phyloP scores from a whole-genome alignment of 306 rosid genomes.

The Malus asiatica region DNA sequence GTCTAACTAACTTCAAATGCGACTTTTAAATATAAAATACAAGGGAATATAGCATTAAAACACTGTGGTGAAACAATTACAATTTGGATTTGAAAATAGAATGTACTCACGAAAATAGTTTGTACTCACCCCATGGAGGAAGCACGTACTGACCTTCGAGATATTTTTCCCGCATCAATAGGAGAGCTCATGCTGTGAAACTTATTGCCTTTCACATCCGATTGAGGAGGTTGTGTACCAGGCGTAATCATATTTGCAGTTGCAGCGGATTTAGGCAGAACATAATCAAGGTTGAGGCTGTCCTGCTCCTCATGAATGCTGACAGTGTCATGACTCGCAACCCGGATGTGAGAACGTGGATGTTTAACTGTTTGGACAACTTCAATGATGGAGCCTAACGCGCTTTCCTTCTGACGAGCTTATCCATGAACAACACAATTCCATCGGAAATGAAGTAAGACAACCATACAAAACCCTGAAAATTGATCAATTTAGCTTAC shows the following conservation, averaged over 20 bases:
- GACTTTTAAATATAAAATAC: not conserved
- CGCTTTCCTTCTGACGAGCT: constrained; percentile 89
- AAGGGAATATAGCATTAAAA: not conserved
- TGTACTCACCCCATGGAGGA: constrained; percentile 47
- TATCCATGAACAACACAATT: constrained; percentile 31
- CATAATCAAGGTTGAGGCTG: constrained; percentile 38
- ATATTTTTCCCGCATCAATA: constrained; percentile 30
- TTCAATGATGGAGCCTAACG: constrained; percentile 71
- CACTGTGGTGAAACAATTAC: not conserved
- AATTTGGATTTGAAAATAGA: constrained; percentile 1
- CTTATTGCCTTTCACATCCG: constrained; percentile 21
- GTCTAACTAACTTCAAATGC: not conserved
- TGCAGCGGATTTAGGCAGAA: constrained; percentile 50
- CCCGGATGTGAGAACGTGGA: constrained; percentile 39
- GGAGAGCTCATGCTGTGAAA: constrained; percentile 24
- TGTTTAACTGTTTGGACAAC: constrained; percentile 76
- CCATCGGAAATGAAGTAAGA: constrained; percentile 21
- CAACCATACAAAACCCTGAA: not conserved
- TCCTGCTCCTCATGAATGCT: constrained; percentile 46
- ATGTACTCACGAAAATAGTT: constrained; percentile 28
- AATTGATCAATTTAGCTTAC: constrained; percentile 31
- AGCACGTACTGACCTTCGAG: constrained; percentile 36
- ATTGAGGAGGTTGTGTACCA: constrained; percentile 32
- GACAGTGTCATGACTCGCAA: constrained; percentile 24
- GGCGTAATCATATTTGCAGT: constrained; percentile 28